phyloP scores from a whole-genome alignment of 2,329 filamentous ascomycete species.

The Diplodia corticola region DNA sequence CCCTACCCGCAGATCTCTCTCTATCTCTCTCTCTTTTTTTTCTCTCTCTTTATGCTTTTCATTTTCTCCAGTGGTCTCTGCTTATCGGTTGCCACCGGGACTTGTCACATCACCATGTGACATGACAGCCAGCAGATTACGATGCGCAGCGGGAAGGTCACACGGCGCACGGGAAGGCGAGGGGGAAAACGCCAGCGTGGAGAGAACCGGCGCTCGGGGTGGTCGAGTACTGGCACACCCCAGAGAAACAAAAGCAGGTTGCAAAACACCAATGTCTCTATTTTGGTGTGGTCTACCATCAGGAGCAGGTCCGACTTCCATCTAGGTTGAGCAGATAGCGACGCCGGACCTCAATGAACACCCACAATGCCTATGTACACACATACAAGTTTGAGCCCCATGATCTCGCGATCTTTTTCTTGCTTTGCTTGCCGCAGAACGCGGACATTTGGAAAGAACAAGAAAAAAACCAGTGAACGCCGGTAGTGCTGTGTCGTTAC shows the following conservation, averaged over 20 bases:
- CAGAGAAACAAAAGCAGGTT: background rate
- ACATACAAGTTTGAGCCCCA: background rate
- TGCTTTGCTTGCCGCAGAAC: background rate
- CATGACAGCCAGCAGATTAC: background rate
- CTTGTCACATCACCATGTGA: background rate
- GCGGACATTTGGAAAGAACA: background rate
- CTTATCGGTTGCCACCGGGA: background rate
- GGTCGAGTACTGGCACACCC: background rate
- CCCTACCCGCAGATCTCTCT: background rate
- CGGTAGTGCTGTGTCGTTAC: background rate
- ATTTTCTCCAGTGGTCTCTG: background rate
- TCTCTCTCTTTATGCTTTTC: background rate
- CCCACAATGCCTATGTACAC: background rate
- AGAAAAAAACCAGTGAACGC: background rate
- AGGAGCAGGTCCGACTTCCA: background rate
- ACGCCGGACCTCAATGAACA: background rate
- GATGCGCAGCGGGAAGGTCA: background rate
- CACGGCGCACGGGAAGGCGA: background rate
- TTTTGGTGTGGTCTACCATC: background rate
- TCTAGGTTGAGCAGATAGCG: conserved; percentile 21
- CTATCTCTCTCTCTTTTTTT: too few species aligned
- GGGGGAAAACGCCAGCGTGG: background rate
- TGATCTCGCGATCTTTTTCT: background rate
- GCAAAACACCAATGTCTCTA: background rate
- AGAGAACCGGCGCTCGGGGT: background rate